Conservation (phyloP, 257 asterid genomes). For the Haberlea rhodopensis region DNA sequence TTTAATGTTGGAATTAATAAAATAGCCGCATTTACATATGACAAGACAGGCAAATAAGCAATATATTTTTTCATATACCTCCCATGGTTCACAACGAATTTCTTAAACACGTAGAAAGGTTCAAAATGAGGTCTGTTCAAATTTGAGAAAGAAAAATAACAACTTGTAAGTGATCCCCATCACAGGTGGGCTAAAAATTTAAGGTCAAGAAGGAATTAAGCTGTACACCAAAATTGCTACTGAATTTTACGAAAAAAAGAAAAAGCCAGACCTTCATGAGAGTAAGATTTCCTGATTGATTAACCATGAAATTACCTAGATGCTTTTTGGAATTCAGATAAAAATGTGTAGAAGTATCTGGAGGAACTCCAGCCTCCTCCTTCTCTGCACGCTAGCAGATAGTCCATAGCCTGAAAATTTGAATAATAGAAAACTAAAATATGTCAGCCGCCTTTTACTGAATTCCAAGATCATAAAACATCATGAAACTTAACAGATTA, state of each 20-base stretch:
- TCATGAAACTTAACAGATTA: conserved; percentile 6
- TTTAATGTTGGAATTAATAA: too few species aligned
- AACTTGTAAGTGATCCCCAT: not conserved
- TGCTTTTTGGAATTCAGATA: conserved; percentile 76
- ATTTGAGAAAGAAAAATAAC: not conserved
- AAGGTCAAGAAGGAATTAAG: conserved; percentile 7
- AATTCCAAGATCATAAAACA: conserved; percentile 19
- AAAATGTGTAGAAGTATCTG: conserved; percentile 52
- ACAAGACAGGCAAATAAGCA: not conserved
- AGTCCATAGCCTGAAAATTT: conserved; percentile 77
- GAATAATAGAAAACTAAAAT: conserved; percentile 14
- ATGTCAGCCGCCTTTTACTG: not conserved
- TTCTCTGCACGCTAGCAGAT: conserved; percentile 63
- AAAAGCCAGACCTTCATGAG: not conserved
- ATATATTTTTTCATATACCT: conserved; percentile 3
- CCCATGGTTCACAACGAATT: not conserved
- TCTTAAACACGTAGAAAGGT: not conserved
- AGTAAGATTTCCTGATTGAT: conserved; percentile 7
- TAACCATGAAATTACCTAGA: conserved; percentile 53
- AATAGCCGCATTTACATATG: not conserved
- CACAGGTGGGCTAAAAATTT: conserved; percentile 2
- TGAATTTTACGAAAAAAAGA: not conserved
- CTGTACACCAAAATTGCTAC: conserved; percentile 3
- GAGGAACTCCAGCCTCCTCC: conserved; percentile 68
- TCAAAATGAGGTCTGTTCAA: not conserved